Conservation (phyloP, 768 basidiomycete species). For the Russula griseocarnosa region DNA sequence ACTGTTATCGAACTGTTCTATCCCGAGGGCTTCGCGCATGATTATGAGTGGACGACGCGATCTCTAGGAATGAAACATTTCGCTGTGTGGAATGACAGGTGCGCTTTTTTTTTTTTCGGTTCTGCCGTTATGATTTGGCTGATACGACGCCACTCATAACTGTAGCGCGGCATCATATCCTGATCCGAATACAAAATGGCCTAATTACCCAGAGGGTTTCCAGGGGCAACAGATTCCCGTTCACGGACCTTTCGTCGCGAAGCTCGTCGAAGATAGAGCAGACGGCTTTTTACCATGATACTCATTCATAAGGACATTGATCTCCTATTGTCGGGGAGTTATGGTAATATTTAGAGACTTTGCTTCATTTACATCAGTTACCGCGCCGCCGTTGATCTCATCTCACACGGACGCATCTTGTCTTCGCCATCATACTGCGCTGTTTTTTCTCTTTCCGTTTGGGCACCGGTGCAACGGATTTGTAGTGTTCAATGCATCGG, state of each 20-base stretch:
- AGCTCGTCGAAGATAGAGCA: constrained; percentile 68
- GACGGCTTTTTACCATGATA: constrained; percentile 33
- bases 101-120: constrained; percentile 32
- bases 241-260: constrained; percentile 57
- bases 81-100: constrained; percentile 80
- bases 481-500: background rate
- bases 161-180: constrained; percentile 41
- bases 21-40: constrained; percentile 76
- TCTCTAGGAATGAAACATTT: constrained; percentile 73
- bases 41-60: constrained; percentile 79
- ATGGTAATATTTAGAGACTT: background rate
- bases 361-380: background rate
- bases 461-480: background rate
- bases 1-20: constrained; percentile 85
- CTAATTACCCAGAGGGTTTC: constrained; percentile 80
- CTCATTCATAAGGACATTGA: background rate
- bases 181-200: constrained; percentile 51
- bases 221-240: constrained; percentile 77
- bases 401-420: background rate
- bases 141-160: background rate
- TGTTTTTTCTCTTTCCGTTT: background rate
- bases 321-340: background rate
- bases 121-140: background rate
- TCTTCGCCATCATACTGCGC: too few relatives aligned
- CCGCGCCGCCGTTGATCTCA: background rate